Conservation (phyloP, 1,284 basidiomycete genomes). For the Filobasidium uniguttulatum region DNA sequence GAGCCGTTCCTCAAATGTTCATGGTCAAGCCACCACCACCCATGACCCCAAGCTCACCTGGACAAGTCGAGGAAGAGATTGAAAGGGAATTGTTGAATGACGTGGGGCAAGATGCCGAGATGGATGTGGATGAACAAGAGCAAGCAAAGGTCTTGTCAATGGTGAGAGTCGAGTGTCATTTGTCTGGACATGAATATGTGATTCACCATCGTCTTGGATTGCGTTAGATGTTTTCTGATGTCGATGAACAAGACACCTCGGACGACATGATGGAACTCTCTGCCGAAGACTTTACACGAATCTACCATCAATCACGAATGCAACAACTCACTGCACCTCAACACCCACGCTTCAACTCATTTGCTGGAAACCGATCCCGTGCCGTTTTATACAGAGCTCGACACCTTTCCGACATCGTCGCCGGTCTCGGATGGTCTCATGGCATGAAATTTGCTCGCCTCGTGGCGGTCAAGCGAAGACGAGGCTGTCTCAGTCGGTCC, state of each 20-base stretch:
- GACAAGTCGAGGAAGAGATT: neutral
- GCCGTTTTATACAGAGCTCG: neutral
- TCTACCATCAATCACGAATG: neutral
- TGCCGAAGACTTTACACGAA: neutral
- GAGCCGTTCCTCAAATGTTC: neutral
- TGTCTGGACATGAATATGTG: neutral
- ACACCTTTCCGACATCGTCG: neutral
- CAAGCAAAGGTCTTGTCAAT: neutral
- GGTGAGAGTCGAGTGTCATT: neutral
- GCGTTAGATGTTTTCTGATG: too few species aligned
- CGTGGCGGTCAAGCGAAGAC: neutral
- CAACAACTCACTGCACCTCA: too few species aligned
- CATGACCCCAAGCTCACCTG: neutral
- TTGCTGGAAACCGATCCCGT: neutral
- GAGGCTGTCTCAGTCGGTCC: too few species aligned
- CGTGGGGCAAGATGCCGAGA: too few species aligned
- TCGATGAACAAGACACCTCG: too few species aligned
- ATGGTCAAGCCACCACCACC: neutral
- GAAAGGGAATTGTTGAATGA: neutral
- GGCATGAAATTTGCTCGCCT: neutral
- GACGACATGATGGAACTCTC: neutral
- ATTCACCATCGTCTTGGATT: neutral
- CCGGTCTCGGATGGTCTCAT: neutral
- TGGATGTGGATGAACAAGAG: neutral
- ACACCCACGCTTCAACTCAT: too few species aligned